Conservation (phyloP, 345 rosid species). For the Psidium friedrichsthalianum region DNA sequence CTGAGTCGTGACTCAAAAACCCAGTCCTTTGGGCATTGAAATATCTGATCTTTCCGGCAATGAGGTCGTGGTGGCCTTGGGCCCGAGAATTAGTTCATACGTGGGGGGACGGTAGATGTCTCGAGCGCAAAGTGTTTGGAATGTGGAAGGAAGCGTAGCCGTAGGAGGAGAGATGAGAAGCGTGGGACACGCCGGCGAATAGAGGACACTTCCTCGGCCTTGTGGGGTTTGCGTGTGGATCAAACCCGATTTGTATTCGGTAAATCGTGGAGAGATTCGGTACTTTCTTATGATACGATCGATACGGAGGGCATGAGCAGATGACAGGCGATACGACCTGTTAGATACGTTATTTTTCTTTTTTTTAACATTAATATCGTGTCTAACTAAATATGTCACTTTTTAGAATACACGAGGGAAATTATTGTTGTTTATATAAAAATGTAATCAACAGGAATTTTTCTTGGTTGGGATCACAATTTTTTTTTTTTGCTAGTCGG, state of each 20-base stretch:
- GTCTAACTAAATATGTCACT: too few relatives aligned
- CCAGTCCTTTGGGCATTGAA: background rate
- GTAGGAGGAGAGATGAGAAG: background rate
- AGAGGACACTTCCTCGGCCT: background rate
- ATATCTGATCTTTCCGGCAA: background rate
- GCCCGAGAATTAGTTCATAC: background rate
- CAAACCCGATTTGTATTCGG: too few relatives aligned
- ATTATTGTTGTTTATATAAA: too few relatives aligned
- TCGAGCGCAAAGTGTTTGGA: background rate
- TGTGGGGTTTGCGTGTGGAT: background rate
- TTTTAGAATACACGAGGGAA: too few relatives aligned
- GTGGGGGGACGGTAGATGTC: background rate
- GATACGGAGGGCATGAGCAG: fast-evolving
- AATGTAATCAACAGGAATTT: too few relatives aligned
- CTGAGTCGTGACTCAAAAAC: background rate
- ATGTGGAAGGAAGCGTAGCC: background rate
- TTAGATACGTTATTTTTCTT: too few relatives aligned
- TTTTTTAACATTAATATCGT: too few relatives aligned
- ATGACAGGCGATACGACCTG: too few relatives aligned
- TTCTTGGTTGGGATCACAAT: too few relatives aligned
- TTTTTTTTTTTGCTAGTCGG: too few relatives aligned
- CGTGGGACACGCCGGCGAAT: background rate
- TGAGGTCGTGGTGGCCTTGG: background rate
- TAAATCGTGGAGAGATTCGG: too few relatives aligned
- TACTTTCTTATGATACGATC: background rate